A percentile compares a stretch with the other conserved stretches of the same genome.
Evolutionary conservation across 78 protist genomes (phyloP).

Genomic region (Dictyostelium intermedium): DNA sequence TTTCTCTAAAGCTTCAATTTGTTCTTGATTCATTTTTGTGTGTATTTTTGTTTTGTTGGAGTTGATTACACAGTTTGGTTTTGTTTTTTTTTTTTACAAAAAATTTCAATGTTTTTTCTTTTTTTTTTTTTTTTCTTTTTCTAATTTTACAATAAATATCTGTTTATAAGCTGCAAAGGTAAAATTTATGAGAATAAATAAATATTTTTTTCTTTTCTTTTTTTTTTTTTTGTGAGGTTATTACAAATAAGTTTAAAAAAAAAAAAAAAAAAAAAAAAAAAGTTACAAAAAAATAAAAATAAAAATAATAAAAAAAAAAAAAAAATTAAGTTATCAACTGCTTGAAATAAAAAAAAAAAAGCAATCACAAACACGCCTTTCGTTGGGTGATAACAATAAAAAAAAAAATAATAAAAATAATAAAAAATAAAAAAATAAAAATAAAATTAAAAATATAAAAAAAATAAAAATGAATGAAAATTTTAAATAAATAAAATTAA

Average conservation of each 20-base stretch:
- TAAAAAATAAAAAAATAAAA: neutral
- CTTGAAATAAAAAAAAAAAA: neutral
- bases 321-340: neutral
- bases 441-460: neutral
- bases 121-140: neutral
- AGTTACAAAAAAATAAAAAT: neutral
- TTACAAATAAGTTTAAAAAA: neutral
- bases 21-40: conserved; percentile 62
- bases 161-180: neutral
- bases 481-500: no score
- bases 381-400: no score
- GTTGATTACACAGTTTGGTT: neutral
- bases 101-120: neutral
- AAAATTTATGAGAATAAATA: neutral
- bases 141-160: neutral
- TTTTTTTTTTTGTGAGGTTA: neutral
- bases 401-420: neutral
- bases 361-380: neutral
- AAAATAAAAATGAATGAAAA: neutral
- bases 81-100: neutral
- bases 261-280: neutral
- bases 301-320: neutral
- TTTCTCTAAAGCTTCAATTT: conserved; percentile 36
- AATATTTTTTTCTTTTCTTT: neutral
- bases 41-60: no score